These are phyloP conservation scores for Sugiyamaella castrensis DNA, from an alignment of 1,139 yeast species.

Conservation along the genomic window DNA sequence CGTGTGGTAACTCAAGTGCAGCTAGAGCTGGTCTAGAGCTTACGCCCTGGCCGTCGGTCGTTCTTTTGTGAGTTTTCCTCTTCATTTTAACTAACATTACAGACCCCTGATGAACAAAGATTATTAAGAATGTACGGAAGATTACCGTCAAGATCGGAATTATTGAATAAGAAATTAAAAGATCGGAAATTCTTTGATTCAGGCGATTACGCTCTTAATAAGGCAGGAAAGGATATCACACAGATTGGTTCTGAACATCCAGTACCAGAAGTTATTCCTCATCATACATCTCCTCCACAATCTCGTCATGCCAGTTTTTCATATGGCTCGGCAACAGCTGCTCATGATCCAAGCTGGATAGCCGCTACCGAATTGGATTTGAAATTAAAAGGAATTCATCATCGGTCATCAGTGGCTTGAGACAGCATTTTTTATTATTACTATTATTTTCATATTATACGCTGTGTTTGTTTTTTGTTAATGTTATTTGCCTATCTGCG, in stretches of 20 bases:
- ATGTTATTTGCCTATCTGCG: background rate
- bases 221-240: slow-evolving; percentile 46
- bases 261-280: slow-evolving; percentile 24
- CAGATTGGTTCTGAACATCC: slow-evolving; percentile 28
- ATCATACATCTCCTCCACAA: slow-evolving; percentile 20
- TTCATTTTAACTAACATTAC: background rate
- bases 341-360: slow-evolving; percentile 13
- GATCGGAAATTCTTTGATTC: slow-evolving; percentile 95
- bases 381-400: slow-evolving; percentile 8
- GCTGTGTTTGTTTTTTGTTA: background rate
- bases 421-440: background rate
- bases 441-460: background rate
- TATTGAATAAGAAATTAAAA: slow-evolving; percentile 63
- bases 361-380: slow-evolving; percentile 16
- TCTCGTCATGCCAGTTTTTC: slow-evolving; percentile 17
- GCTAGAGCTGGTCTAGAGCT: background rate
- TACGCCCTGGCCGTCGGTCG: background rate
- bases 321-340: slow-evolving; percentile 15
- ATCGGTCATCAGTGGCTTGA: slow-evolving; percentile 11
- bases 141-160: slow-evolving; percentile 80
- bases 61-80: background rate
- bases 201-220: slow-evolving; percentile 94
- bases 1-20: too few relatives aligned
- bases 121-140: slow-evolving; percentile 79
- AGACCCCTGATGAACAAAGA: slow-evolving; percentile 36